Evolutionary conservation across 495 filamentous ascomycete species (phyloP).

Genomic region (Diplogelasinospora grovesii): DNA sequence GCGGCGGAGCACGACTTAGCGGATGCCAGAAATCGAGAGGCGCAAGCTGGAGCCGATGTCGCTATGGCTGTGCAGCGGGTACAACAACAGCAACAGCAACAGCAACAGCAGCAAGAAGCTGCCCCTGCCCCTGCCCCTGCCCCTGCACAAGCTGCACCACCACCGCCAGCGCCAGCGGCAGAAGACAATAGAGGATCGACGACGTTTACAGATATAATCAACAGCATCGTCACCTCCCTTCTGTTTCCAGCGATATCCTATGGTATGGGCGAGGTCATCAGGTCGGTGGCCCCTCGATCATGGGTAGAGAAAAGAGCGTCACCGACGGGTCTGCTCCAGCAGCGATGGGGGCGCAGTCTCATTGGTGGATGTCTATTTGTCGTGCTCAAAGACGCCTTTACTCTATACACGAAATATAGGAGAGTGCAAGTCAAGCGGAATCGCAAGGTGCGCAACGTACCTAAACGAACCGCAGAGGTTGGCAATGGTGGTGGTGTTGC

Average conservation of each 20-base stretch:
- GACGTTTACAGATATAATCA: constrained; percentile 17
- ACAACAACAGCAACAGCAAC: constrained; percentile 2
- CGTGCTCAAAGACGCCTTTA: constrained; percentile 66
- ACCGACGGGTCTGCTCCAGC: constrained; percentile 57
- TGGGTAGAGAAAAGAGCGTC: constrained; percentile 48
- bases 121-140: not conserved
- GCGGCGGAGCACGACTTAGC: too few relatives aligned
- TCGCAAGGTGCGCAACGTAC: constrained; percentile 57
- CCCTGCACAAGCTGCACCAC: constrained; percentile 3
- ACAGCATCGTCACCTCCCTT: constrained; percentile 34
- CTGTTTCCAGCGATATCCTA: constrained; percentile 37
- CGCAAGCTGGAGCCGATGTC: too few relatives aligned
- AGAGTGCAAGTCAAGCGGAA: constrained; percentile 60
- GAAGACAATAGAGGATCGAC: constrained; percentile 13
- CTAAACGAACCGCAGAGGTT: too few relatives aligned
- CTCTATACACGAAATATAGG: constrained; percentile 69
- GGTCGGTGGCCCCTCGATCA: constrained; percentile 51
- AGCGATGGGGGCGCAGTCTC: constrained; percentile 71
- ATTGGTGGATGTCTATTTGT: constrained; percentile 76
- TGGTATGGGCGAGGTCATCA: constrained; percentile 61
- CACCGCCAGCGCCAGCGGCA: not conserved
- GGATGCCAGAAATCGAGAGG: too few relatives aligned
- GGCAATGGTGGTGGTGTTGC: too few relatives aligned
- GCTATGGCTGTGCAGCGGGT: too few relatives aligned
- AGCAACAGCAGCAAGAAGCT: not conserved